These are phyloP conservation scores for Mortierella sp. DNA, from an alignment of 371 early-diverging fungal genomes.

Conservation along the genomic window DNA sequence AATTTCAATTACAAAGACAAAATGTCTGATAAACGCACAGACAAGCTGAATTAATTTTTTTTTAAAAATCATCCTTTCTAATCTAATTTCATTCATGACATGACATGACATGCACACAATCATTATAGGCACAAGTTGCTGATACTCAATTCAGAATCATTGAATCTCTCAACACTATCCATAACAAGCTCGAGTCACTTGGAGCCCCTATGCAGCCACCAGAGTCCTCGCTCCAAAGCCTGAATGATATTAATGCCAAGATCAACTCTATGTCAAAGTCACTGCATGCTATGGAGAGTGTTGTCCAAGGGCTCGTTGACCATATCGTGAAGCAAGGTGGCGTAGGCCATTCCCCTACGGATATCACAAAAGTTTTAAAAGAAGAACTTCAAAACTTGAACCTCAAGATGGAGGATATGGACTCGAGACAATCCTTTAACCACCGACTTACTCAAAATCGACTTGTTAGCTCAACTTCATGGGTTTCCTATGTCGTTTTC, in stretches of 20 bases:
- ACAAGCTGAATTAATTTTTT: too few species aligned
- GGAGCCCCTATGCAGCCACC: conserved; percentile 62
- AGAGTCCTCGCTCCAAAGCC: conserved; percentile 32
- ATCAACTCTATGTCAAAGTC: conserved; percentile 74
- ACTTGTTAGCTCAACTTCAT: conserved; percentile 38
- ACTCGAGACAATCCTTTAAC: conserved; percentile 41
- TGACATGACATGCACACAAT: too few species aligned
- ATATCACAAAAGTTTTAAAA: conserved; percentile 44
- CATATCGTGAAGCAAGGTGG: conserved; percentile 59
- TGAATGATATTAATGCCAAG: conserved; percentile 43
- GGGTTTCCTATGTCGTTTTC: conserved; percentile 43
- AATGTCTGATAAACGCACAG: too few species aligned
- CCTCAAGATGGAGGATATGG: conserved; percentile 55
- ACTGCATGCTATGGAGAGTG: conserved; percentile 82
- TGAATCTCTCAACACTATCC: conserved; percentile 72
- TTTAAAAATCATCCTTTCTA: too few species aligned
- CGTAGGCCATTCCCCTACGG: background rate
- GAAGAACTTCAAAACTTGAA: conserved; percentile 44
- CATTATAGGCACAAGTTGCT: conserved; percentile 36
- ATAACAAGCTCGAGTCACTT: conserved; percentile 67
- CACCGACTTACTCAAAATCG: conserved; percentile 45
- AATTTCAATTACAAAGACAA: background rate
- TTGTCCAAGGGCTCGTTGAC: conserved; percentile 75
- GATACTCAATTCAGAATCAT: conserved; percentile 80
- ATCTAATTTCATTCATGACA: background rate